Evolutionary conservation across 805 yeast genomes (phyloP), one percentile per base, ranked within the genome.

Genomic region (Dipodascopsis uninucleata): DNA sequence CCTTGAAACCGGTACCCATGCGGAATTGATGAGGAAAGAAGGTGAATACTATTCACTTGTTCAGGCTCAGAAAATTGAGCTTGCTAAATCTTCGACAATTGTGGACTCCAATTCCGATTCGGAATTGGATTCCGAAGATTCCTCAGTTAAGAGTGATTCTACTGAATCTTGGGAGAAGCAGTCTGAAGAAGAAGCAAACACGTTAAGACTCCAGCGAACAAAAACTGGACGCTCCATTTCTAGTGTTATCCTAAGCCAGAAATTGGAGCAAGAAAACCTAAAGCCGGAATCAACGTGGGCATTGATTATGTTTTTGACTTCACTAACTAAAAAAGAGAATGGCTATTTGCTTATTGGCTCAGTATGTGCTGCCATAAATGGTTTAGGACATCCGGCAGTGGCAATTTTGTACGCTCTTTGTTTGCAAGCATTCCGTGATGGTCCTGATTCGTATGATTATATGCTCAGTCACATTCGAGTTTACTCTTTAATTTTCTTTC

Each of bases 1-100:
- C 45, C 73, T 57, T 12, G 69, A 66, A 49, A 59, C 57, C 32
- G 69, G 70, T 9, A 49, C 42, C 5, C 68, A 63, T 39, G 53
- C 52, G 4, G 59, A 57, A 25, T 49, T 66, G 21, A 9, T 58
- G n/a, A 52, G 32, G 1, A 22, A 8, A 5, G 21, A 35, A 10
- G 64, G 61, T 29, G 31, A 42, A 47, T 41, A 56, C 43, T 39
- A 46, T 37, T 34, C 32, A 9, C 50, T 59, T 4, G 62, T 58
- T 6, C 41, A 56, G 52, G 51, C 62, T 45, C 40, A 58, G 53
- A 48, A 44, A 8, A 9, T 56, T 3, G 33, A 25, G 14, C 18
- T 17, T 26, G 29, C 29, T 26, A n/a, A n/a, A n/a, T n/a, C n/a
- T n/a, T n/a, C n/a, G n/a, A n/a, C n/a, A n/a, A n/a, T n/a, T n/a